phyloP scores from a whole-genome alignment of 2,329 filamentous ascomycete species.

The Cytospora chrysosperma region DNA sequence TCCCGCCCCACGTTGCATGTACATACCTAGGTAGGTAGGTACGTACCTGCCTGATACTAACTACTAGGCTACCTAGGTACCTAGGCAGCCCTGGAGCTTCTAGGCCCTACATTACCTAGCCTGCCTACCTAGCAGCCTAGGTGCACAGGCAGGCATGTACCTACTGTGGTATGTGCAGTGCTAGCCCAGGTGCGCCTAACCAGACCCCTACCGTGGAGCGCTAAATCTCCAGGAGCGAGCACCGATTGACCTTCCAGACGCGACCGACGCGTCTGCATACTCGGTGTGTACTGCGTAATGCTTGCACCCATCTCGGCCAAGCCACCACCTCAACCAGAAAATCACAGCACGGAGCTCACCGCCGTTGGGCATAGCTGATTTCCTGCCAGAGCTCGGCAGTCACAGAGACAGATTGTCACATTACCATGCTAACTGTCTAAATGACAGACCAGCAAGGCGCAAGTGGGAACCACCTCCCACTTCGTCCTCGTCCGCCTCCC shows the following conservation, averaged over 20 bases:
- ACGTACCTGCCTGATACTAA: no score
- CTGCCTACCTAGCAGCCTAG: no score
- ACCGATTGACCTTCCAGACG: constrained; percentile 8
- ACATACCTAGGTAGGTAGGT: no score
- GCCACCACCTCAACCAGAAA: no score
- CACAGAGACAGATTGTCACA: neutral
- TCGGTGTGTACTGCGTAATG: neutral
- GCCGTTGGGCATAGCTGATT: neutral
- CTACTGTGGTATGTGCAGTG: no score
- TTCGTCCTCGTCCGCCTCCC: constrained; percentile 16
- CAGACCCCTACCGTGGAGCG: constrained; percentile 2
- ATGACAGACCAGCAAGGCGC: constrained; percentile 21
- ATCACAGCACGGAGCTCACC: neutral
- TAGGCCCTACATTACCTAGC: no score
- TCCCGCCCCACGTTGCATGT: neutral
- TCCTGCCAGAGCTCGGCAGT: neutral
- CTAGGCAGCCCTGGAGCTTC: no score
- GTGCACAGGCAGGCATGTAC: no score
- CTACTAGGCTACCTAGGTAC: no score
- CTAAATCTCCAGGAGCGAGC: neutral
- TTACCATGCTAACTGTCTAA: constrained; percentile 12
- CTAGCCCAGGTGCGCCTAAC: neutral
- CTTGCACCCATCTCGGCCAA: neutral
- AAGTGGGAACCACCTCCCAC: constrained; percentile 18
- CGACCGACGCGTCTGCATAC: constrained; percentile 18